Base-by-base conservation (phyloP, 305 asterid genomes). In the Caryopteris hybrid region DNA sequence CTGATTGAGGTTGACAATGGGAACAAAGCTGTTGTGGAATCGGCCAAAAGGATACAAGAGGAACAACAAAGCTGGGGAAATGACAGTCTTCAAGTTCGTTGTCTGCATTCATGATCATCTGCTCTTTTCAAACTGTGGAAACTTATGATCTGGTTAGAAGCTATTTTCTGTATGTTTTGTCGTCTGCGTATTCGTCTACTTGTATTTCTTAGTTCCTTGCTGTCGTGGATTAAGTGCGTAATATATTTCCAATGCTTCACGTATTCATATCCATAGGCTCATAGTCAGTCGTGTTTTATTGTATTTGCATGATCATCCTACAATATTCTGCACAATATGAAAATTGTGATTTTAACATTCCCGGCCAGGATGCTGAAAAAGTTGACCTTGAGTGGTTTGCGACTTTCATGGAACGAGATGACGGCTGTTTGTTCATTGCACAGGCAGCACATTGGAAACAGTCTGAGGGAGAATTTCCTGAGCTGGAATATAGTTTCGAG, bases 171-270 rank as follows among this genome's bases (percentile, higher is more conserved):
- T 25, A 2, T n/a, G n/a, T n/a, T n/a, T n/a, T n/a, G n/a, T n/a
- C n/a, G n/a, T n/a, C n/a, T n/a, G n/a, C n/a, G n/a, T n/a, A n/a
- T n/a, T n/a, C n/a, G n/a, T n/a, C n/a, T n/a, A n/a, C n/a, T n/a
- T n/a, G n/a, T n/a, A n/a, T n/a, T n/a, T n/a, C n/a, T n/a, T n/a
- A n/a, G n/a, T n/a, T n/a, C n/a, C n/a, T n/a, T n/a, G n/a, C n/a
- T n/a, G n/a, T n/a, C n/a, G n/a, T n/a, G n/a, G n/a, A 82, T 80
- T 11, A 29, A 63, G 90, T 85, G 62, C 2, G 86, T 78, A 22
- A 14, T 60, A 38, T 48, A 9, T 70, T 18, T 56, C 57, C 50
- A 14, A 0, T 43, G 16, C 58, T 21, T 7, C 31, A 3, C 29
- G 1, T 36, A 5, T 9, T 1, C 41, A 36, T 9, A 36, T 36